Base-by-base conservation (phyloP, 2,329 filamentous ascomycete species). In the Penicillium occitanis region DNA sequence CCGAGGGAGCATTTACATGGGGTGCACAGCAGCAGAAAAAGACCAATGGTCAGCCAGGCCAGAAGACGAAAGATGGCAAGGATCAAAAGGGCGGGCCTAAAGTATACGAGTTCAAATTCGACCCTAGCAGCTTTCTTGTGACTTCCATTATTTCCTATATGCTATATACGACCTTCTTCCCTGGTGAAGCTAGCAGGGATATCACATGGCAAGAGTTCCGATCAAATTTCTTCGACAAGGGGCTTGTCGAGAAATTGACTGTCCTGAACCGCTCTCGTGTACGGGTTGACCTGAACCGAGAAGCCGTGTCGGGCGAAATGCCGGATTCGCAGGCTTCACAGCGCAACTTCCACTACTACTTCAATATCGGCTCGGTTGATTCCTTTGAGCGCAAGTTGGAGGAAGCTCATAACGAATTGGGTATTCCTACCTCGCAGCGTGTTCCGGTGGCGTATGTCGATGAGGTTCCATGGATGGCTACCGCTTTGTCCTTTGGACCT, bases 121-220 rank as follows among this genome's bases (percentile, higher is more conserved):
- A 89, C 74, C 79, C 82, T 44, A 82, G 82, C 66, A 86, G 84
- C 25, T 81, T 85, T 69, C 71, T 90, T 37, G 80, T 89, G 57
- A 84, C 84, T 35, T 79, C 85, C 19, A 84, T 91, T 71, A 78
- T 89, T 40, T 81, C 86, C 11, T 91, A 88, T 74, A 81, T 90
- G 64, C 75, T 88, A 58, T 90, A 88, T 77, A 82, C 85, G 65
- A 83, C 86, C 69, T 80, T 94, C 65, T 85, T 92, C 66, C 89
- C 89, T 3, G 85, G 85, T 22, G 88, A 91, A 69, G 85, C 83
- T 68, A 84, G 82, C 64, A 84, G 88, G 73, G 94, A 99, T 76
- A 97, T 99, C 67, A 98, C 95, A 64, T 99, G 93, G 92, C 93
- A 99, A 80, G 95, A 99, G 80, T 92, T 99, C 81, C 86, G 91